These are phyloP conservation scores for Umbelopsis isabellina DNA, from an alignment of 192 early-diverging fungal species.

Conservation along the genomic window DNA sequence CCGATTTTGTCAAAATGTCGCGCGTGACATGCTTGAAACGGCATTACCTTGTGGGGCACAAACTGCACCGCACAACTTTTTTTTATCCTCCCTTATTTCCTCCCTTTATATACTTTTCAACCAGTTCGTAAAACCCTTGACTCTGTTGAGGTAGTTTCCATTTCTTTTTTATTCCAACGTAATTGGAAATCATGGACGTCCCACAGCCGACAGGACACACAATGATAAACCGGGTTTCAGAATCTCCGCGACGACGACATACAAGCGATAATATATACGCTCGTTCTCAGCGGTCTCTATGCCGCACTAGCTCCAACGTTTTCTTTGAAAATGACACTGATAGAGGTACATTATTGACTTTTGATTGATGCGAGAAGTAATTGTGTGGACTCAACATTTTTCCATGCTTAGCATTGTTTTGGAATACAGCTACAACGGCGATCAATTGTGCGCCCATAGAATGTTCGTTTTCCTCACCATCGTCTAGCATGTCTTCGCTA, in stretches of 20 bases:
- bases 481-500: slow-evolving; percentile 2
- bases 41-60: not conserved
- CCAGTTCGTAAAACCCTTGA: too few relatives aligned
- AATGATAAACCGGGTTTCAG: too few relatives aligned
- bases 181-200: too few relatives aligned
- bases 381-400: too few relatives aligned
- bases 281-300: too few relatives aligned
- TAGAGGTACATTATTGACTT: not conserved
- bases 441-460: slow-evolving; percentile 19
- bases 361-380: not conserved
- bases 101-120: not conserved
- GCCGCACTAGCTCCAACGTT: too few relatives aligned
- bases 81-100: not conserved
- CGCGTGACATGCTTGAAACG: not conserved
- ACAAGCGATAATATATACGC: too few relatives aligned
- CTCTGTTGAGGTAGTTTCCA: too few relatives aligned
- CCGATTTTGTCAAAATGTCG: not conserved
- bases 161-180: too few relatives aligned
- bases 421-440: not conserved
- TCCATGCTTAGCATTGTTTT: not conserved
- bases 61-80: not conserved
- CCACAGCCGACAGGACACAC: too few relatives aligned
- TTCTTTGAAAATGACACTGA: not conserved
- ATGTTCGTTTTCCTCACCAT: slow-evolving; percentile 7
- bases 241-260: too few relatives aligned